Evolutionary conservation across 257 asterid genomes (phyloP), one percentile per base, ranked within the genome.

Genomic region (Primulina tabacum): DNA sequence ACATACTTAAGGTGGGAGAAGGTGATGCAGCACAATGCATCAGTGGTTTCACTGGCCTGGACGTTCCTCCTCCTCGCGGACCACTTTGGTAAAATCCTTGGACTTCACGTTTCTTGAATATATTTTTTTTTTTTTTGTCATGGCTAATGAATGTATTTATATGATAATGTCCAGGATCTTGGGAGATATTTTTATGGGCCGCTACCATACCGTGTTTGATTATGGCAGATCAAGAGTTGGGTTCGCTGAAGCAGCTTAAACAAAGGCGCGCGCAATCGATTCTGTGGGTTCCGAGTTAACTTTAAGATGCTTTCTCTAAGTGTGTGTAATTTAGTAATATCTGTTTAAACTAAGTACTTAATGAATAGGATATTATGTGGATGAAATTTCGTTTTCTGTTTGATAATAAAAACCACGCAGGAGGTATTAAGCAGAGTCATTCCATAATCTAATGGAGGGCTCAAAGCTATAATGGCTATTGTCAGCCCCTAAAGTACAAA

Each of bases 141-240:
- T 5, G 58, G 17, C n/a, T 35, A 12, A 2, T 26, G 21, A 26
- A 1, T 16, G 63, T 12, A 18, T 43, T 17, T 3, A 12, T 17
- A 43, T 11, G 3, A 43, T 43, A 58, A 64, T 62, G 69, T 81
- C 78, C 86, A 92, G 98, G 98, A 92, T 92, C 37, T 65, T 90
- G 90, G 97, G 98, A 73, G 97, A 92, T 65, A 90, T 92, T 68
- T 92, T 92, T 70, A 88, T 92, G 97, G 97, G 98, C 6, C 90
- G 95, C 14, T 92, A 92, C 82, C 98, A 92, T 81, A 92, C 94
- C 0, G 96, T 92, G 37, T 90, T 92, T 59, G 98, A 92, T 66
- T 87, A 24, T 58, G 96, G 92, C 16, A 87, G 81, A 28, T 66
- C 65, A 24, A 87, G 97, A 74, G 90, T 92, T 50, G 98, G 98